Evolutionary conservation across 31 red algal genomes (phyloP).

Genomic region (Odonthalia washingtoniensis): DNA sequence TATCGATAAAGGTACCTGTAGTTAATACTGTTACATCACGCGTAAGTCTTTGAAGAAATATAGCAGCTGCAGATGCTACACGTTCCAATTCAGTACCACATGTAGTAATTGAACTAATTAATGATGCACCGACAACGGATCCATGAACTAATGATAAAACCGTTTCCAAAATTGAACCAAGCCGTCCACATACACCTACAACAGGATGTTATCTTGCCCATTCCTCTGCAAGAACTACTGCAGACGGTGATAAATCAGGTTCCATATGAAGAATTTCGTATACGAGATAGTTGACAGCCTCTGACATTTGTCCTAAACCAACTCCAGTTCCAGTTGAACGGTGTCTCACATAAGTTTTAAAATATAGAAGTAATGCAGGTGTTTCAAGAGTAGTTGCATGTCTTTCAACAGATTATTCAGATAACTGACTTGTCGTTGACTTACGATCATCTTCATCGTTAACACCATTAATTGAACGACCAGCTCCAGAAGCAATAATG

Average conservation of each 20-base stretch:
- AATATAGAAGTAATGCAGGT: slow-evolving; percentile 64
- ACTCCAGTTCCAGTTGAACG: too few relatives aligned
- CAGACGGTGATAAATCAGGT: too few relatives aligned
- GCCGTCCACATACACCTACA: slow-evolving; percentile 65
- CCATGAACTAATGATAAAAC: slow-evolving; percentile 63
- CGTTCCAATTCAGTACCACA: slow-evolving; percentile 67
- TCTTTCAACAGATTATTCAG: too few relatives aligned
- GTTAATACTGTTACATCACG: slow-evolving; percentile 74
- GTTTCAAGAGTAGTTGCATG: too few relatives aligned
- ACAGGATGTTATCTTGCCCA: slow-evolving; percentile 79
- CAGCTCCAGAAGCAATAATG: slow-evolving; percentile 51
- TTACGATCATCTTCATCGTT: slow-evolving; percentile 50
- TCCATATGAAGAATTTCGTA: too few relatives aligned
- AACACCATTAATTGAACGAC: slow-evolving; percentile 47
- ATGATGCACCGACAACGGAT: slow-evolving; percentile 59
- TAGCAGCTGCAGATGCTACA: slow-evolving; percentile 69
- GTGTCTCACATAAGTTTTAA: slow-evolving; percentile 59
- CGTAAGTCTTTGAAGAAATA: slow-evolving; percentile 68
- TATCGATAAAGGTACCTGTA: too few relatives aligned
- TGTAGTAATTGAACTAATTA: slow-evolving; percentile 53
- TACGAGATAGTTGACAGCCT: too few relatives aligned
- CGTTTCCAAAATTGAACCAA: slow-evolving; percentile 75
- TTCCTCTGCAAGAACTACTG: too few relatives aligned
- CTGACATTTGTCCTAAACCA: too few relatives aligned
- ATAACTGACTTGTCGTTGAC: too few relatives aligned